A percentile compares a stretch with the other conserved stretches of the same genome.
phyloP scores from a whole-genome alignment of 495 filamentous ascomycete species.

The Hypomontagnella monticulosa region DNA sequence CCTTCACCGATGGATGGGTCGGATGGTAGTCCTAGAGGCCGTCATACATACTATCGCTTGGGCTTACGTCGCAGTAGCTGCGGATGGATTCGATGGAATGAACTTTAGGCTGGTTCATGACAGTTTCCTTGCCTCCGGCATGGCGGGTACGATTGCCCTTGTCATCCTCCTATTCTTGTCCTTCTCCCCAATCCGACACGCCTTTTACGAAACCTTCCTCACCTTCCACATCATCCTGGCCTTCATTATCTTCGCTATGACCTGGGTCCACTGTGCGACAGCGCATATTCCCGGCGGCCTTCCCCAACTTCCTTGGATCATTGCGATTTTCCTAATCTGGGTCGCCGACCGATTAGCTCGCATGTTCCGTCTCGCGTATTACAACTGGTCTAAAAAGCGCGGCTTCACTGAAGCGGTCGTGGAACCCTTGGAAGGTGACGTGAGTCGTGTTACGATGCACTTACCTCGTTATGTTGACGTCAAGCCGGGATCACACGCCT shows the following conservation, averaged over 20 bases:
- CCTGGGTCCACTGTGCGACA: slow-evolving; percentile 73
- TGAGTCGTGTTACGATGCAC: slow-evolving; percentile 81
- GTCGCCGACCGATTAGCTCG: slow-evolving; percentile 76
- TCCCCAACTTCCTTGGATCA: slow-evolving; percentile 71
- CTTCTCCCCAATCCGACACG: slow-evolving; percentile 82
- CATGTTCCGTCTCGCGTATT: slow-evolving; percentile 72
- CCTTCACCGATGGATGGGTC: slow-evolving; percentile 86
- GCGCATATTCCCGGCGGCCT: slow-evolving; percentile 58
- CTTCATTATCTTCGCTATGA: slow-evolving; percentile 66
- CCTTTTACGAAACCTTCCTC: slow-evolving; percentile 96
- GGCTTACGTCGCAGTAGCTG: slow-evolving; percentile 73
- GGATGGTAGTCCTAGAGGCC: slow-evolving; percentile 77
- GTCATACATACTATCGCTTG: slow-evolving; percentile 78
- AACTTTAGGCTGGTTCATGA: slow-evolving; percentile 56
- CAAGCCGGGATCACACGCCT: slow-evolving; percentile 86
- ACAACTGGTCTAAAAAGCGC: slow-evolving; percentile 66
- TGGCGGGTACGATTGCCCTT: slow-evolving; percentile 64
- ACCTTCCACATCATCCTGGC: slow-evolving; percentile 80
- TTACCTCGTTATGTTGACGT: slow-evolving; percentile 80
- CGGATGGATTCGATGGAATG: slow-evolving; percentile 70
- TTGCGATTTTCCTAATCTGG: slow-evolving; percentile 78
- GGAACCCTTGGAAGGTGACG: slow-evolving; percentile 82
- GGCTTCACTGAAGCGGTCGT: slow-evolving; percentile 75
- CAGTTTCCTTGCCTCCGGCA: slow-evolving; percentile 66
- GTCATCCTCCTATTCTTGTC: slow-evolving; percentile 69